phyloP scores from a whole-genome alignment of 2,329 filamentous ascomycete species.

The Metarhizium brunneum region DNA sequence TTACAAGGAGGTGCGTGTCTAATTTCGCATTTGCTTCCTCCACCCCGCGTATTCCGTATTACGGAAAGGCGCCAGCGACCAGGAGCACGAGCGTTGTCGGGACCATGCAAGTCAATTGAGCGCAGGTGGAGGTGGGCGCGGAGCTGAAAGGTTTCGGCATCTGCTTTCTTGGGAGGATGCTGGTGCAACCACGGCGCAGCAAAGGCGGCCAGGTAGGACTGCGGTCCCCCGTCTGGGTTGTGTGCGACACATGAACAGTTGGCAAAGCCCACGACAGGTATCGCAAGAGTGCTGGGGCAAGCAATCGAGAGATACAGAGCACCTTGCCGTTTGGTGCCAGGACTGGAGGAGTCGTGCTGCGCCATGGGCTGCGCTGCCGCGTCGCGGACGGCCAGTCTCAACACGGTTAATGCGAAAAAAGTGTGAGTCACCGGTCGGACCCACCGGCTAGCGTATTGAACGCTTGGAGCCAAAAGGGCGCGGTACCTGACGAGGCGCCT shows the following conservation, averaged over 20 bases:
- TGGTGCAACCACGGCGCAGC: background rate
- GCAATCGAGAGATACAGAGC: no score
- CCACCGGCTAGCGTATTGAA: conserved; percentile 10
- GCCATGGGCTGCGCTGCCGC: background rate
- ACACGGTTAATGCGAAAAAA: conserved; percentile 18
- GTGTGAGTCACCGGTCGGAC: conserved; percentile 26
- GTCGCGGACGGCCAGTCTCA: conserved; percentile 16
- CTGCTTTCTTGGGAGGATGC: background rate
- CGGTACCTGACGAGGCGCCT: conserved; percentile 5
- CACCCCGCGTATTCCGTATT: background rate
- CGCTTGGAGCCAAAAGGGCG: conserved; percentile 10
- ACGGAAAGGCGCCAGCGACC: background rate
- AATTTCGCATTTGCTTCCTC: conserved; percentile 4
- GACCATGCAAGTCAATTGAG: background rate
- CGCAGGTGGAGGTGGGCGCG: background rate
- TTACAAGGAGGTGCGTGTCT: background rate
- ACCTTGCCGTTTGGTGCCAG: no score
- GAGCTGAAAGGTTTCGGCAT: conserved; percentile 1
- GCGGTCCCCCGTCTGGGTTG: background rate
- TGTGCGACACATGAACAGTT: background rate
- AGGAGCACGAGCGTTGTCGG: background rate
- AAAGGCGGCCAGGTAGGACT: background rate
- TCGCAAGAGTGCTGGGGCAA: no score
- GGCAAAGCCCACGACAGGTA: background rate
- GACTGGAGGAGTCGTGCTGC: no score